Base-by-base conservation (phyloP, 306 rosid genomes). In the Abrus pulchellus region DNA sequence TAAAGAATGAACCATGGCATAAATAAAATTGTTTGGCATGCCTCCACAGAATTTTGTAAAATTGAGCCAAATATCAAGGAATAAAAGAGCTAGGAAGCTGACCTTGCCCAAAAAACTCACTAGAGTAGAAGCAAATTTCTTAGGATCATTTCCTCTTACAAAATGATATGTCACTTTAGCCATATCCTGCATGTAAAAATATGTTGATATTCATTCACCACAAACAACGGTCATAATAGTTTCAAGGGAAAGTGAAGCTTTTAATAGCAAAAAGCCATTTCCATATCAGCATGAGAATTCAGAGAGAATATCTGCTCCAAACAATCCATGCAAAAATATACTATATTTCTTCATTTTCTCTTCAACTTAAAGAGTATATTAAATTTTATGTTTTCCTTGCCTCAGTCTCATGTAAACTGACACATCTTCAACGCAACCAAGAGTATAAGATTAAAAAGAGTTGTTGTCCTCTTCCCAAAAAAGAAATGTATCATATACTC, bases 61-160 rank as follows among this genome's bases (percentile, higher is more conserved):
- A 48, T 27, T 78, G 74, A 82, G 74, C 52, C 81, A 34, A 48
- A 55, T 49, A 57, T 34, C 54, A 54, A 53, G 62, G 55, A 69
- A 47, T 14, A 32, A 57, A 28, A 64, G 20, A 68, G 40, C 29
- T 43, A 44, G 29, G 71, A 74, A 38, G 68, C 81, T 80, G 78
- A 96, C 99, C 99, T 89, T 93, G 87, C 94, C 92, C 97, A 90
- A 85, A 84, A 92, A 96, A 77, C 86, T 88, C 71, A 96, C 91
- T 56, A 93, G 86, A 56, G 85, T 75, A 66, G 93, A 78, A 72
- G 97, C 99, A 82, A 96, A 96, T 87, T 87, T 85, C 86, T 78
- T 73, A 11, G 92, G 97, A 85, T 90, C 78, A 82, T 93, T 90
- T 88, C 98, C 99, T 90, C 88, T 90, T 49, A 90, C 85, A 76